These are phyloP conservation scores for Boletus coccyginus DNA, from an alignment of 768 basidiomycete species.

Conservation along the genomic window DNA sequence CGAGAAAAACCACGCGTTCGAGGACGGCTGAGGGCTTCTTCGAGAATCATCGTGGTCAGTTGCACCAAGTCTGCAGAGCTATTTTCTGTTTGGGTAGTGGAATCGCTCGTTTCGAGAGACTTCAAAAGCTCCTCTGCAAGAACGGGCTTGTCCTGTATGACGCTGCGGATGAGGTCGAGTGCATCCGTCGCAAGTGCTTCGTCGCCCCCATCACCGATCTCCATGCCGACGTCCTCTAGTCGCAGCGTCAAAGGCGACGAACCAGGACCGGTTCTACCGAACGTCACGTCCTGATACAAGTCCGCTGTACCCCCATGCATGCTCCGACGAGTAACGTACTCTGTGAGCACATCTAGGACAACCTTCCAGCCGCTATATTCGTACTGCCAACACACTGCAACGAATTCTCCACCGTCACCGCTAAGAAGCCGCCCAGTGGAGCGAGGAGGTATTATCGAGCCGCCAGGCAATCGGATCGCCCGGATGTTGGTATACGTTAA, in stretches of 20 bases:
- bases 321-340: slow-evolving; percentile 64
- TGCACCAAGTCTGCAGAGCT: slow-evolving; percentile 73
- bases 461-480: slow-evolving; percentile 73
- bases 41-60: slow-evolving; percentile 76
- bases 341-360: slow-evolving; percentile 74
- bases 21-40: slow-evolving; percentile 65
- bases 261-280: slow-evolving; percentile 42
- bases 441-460: slow-evolving; percentile 63
- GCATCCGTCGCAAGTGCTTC: slow-evolving; percentile 67
- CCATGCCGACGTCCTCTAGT: slow-evolving; percentile 72
- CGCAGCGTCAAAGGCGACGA: slow-evolving; percentile 43
- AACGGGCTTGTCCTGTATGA: slow-evolving; percentile 66
- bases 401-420: slow-evolving; percentile 59
- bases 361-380: slow-evolving; percentile 86
- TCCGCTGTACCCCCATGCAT: slow-evolving; percentile 38
- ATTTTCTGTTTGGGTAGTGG: slow-evolving; percentile 43
- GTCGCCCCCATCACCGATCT: slow-evolving; percentile 58
- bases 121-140: slow-evolving; percentile 66
- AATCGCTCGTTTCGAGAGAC: slow-evolving; percentile 47
- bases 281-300: slow-evolving; percentile 52
- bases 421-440: slow-evolving; percentile 71
- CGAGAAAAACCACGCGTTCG: slow-evolving; percentile 43
- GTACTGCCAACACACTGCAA: slow-evolving; percentile 78
- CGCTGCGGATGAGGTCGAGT: slow-evolving; percentile 75
- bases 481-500: slow-evolving; percentile 63